phyloP scores from a whole-genome alignment of 345 rosid species.

The Carallia brachiata region DNA sequence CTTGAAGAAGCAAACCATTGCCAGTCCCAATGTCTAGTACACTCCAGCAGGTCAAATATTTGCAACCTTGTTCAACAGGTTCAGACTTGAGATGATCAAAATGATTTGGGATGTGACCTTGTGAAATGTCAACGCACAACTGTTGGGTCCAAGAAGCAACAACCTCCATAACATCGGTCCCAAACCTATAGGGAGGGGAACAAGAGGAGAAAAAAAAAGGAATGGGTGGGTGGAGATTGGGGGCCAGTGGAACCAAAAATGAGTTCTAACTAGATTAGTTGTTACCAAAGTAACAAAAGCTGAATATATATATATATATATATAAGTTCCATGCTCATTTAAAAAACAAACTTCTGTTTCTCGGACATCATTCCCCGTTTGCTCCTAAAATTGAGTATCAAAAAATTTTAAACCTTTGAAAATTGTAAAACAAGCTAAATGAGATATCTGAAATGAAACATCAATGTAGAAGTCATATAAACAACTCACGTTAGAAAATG shows the following conservation, averaged over 20 bases:
- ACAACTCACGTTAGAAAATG: no score
- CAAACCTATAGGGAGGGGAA: constrained; percentile 58
- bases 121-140: constrained; percentile 64
- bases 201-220: not conserved
- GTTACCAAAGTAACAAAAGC: no score
- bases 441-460: no score
- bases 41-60: constrained; percentile 73
- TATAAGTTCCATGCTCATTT: no score
- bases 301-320: no score
- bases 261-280: not conserved
- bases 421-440: no score
- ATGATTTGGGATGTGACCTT: constrained; percentile 42
- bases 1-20: constrained; percentile 94
- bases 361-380: no score
- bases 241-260: not conserved
- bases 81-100: constrained; percentile 41
- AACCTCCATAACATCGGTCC: constrained; percentile 87
- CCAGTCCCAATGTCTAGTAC: constrained; percentile 97
- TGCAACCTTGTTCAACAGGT: constrained; percentile 47
- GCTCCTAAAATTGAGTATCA: no score
- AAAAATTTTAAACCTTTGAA: no score
- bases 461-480: no score
- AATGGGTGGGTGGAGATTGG: not conserved
- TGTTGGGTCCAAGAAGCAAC: constrained; percentile 91
- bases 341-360: no score